These are phyloP conservation scores for Cokeromyces recurvatus DNA, from an alignment of 371 early-diverging fungal genomes.

Conservation along the genomic window DNA sequence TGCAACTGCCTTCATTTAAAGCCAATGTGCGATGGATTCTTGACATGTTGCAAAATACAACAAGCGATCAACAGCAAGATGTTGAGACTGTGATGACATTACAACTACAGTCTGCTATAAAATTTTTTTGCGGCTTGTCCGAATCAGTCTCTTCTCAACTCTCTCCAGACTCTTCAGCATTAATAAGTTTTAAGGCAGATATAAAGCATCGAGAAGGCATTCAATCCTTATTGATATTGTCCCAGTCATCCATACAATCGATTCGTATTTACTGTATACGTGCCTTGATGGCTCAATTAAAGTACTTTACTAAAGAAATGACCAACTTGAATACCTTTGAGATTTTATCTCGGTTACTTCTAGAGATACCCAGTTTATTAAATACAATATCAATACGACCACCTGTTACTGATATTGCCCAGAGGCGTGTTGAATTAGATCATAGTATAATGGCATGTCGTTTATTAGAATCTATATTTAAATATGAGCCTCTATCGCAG, in stretches of 20 bases:
- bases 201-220: background rate
- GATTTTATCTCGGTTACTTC: background rate
- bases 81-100: background rate
- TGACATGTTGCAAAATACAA: background rate
- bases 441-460: background rate
- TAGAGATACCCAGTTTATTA: background rate
- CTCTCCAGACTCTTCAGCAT: background rate
- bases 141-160: background rate
- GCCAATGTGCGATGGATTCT: constrained; percentile 2
- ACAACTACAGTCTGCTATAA: background rate
- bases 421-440: background rate
- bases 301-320: background rate
- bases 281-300: background rate
- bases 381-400: background rate
- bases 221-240: background rate
- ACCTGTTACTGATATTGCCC: background rate
- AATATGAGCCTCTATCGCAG: background rate
- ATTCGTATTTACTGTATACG: constrained; percentile 4
- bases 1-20: constrained; percentile 4
- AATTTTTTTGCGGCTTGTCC: constrained; percentile 2
- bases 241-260: background rate
- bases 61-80: background rate
- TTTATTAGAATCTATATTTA: constrained; percentile 1
- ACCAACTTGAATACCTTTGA: background rate
- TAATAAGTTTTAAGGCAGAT: background rate